Evolutionary conservation across 2,329 filamentous ascomycete genomes (phyloP), one percentile per base, ranked within the genome.

Genomic region (Alternaria ethzedia): DNA sequence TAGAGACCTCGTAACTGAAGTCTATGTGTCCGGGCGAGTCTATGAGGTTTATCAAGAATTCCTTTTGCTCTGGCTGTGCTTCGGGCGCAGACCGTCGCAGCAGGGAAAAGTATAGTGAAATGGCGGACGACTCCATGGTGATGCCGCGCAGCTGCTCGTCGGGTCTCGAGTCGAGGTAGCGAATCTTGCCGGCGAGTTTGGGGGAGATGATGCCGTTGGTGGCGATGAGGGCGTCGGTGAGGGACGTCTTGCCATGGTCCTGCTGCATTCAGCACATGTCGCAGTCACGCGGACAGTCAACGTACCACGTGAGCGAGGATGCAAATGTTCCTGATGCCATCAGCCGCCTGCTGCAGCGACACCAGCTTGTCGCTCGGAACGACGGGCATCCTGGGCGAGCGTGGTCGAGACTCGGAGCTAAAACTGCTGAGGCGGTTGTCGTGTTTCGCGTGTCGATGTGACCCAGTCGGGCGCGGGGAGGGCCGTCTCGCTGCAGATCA

Each of bases 81-180:
- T 93, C 90, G 2, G 91, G 90, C 2, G 87, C 84, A 41, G 88
- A 84, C 70, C 93, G 88, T 70, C 94, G 88, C 57, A 97, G 84
- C 87, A 98, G 93, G 36, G 94, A 96, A 80, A 99, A 99, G 82
- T 92, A 96, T 32, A 99, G 85, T 0, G 96, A 98, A 68, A 99
- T 99, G 66, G 96, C 96, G 6, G 95, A 98, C 0, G 96, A 98
- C 80, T 99, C 96, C 96, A 99, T 99, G n/a, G 96, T 99, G 77
- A 99, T 99, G 60, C 96, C 96, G 69, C 96, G 91, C 15, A 92
- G 87, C 82, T 99, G 96, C 80, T 99, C 96, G 81, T 99, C 96
- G 2, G 95, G 95, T 46, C 96, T 87, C 21, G 96, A 98, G 82
- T 99, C 96, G 63, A 99, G 89, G 77, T 98, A 99, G 70, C 96